Conservation (phyloP, 2,329 filamentous ascomycete species). For the Fusarium sp. region DNA sequence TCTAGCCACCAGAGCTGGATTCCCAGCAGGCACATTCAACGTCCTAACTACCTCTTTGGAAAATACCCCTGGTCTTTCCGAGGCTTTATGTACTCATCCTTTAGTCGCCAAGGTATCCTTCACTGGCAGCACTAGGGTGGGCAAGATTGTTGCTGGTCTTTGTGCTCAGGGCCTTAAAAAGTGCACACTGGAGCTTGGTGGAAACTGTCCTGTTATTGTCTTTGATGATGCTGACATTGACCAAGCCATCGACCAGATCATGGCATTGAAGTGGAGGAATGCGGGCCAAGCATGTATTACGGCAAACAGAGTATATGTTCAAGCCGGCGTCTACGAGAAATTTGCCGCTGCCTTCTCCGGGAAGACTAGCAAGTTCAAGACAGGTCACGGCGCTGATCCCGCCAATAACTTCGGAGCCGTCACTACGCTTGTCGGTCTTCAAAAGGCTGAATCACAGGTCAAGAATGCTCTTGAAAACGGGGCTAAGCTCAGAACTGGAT, state of each 20-base stretch:
- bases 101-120: slow-evolving; percentile 69
- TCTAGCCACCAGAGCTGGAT: slow-evolving; percentile 75
- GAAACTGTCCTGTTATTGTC: slow-evolving; percentile 73
- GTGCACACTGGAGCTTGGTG: slow-evolving; percentile 74
- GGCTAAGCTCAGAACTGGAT: neutral
- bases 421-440: neutral
- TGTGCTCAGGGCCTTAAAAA: slow-evolving; percentile 74
- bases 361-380: neutral
- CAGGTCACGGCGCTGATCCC: neutral
- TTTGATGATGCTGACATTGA: slow-evolving; percentile 69
- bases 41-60: slow-evolving; percentile 55
- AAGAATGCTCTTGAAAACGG: neutral
- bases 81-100: slow-evolving; percentile 53
- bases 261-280: slow-evolving; percentile 69
- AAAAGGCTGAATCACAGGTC: neutral
- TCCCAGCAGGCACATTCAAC: slow-evolving; percentile 73
- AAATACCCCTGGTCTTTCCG: slow-evolving; percentile 54
- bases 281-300: slow-evolving; percentile 67
- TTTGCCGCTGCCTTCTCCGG: neutral
- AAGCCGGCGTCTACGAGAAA: neutral
- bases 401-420: neutral
- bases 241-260: neutral
- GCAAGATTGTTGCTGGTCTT: slow-evolving; percentile 68
- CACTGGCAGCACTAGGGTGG: slow-evolving; percentile 76
- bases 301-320: neutral